Base-by-base conservation (phyloP, 345 rosid species). In the Eucalyptus cloeziana region DNA sequence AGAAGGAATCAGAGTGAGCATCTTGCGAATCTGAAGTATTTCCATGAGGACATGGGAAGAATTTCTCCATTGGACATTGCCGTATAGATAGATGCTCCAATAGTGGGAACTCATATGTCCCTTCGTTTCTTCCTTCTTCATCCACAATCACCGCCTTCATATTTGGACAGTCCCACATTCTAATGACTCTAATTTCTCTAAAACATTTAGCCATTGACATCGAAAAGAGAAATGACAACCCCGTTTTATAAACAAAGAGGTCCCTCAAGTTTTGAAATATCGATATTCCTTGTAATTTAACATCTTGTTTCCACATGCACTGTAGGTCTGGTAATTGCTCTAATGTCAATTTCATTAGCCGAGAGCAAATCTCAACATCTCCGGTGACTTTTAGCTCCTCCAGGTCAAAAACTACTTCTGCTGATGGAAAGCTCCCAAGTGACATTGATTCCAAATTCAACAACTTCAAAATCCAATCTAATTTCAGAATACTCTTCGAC, bases 151-250 rank as follows among this genome's bases (percentile, higher is more conserved):
- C 6, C 16, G 51, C 51, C 51, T 45, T 49, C 51, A 49, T 49
- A 5, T 13, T 49, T 49, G 16, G 51, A 49, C 51, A 49, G 0
- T 13, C 1, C 2, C 0, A 2, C 2, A 49, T 0, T 49, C 0
- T 0, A 13, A 49, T 49, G 3, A 0, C 1, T 13, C 51, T 49
- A 49, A 49, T 49, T 49, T 49, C 51, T 49, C 3, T 49, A 2
- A 62, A 13, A 62, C 50, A 49, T 49, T 49, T 49, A 49, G 50
- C 50, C 50, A 12, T 0, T 4, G 14, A 12, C 14, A 49, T 0
- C 2, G 50, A 4, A 49, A 49, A 49, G 14, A 49, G 50, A 49
- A 12, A 49, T 49, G 50, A 12, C 0, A 49, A 5, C 5, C 50
- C 14, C 2, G 5, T 12, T 1, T 4, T 49, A 4, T 49, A 1